Evolutionary conservation across 192 early-diverging fungal species (phyloP).

Genomic region (Bifiguratus adelaidae): DNA sequence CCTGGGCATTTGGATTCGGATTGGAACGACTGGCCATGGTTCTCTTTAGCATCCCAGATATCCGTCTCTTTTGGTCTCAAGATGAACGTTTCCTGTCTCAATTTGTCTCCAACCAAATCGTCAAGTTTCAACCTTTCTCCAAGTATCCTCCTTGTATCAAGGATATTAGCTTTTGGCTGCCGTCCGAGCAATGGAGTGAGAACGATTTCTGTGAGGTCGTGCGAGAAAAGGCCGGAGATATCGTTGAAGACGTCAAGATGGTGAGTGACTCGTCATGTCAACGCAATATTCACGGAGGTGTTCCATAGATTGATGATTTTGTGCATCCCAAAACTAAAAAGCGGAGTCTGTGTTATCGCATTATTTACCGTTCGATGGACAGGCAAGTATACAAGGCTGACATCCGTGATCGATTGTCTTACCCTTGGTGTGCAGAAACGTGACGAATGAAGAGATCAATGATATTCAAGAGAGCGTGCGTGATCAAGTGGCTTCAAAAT

Average conservation of each 20-base stretch:
- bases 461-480: slow-evolving; percentile 77
- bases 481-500: slow-evolving; percentile 40
- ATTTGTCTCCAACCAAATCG: slow-evolving; percentile 58
- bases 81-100: slow-evolving; percentile 82
- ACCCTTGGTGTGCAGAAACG: slow-evolving; percentile 40
- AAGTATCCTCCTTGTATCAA: slow-evolving; percentile 89
- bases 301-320: slow-evolving; percentile 76
- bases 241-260: slow-evolving; percentile 81
- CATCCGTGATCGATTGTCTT: neutral
- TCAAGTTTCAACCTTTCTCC: slow-evolving; percentile 77
- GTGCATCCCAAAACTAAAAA: slow-evolving; percentile 75
- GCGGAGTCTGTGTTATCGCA: slow-evolving; percentile 81
- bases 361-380: slow-evolving; percentile 96
- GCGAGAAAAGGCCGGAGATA: slow-evolving; percentile 83
- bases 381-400: slow-evolving; percentile 31
- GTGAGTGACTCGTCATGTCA: slow-evolving; percentile 21
- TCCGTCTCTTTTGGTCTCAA: slow-evolving; percentile 90
- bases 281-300: neutral
- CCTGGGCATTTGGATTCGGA: slow-evolving; percentile 98
- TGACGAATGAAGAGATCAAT: slow-evolving; percentile 93
- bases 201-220: slow-evolving; percentile 93
- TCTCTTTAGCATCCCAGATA: slow-evolving; percentile 90
- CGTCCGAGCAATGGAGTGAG: slow-evolving; percentile 59
- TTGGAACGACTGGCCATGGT: slow-evolving; percentile 95
- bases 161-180: slow-evolving; percentile 91